Evolutionary conservation across 495 filamentous ascomycete genomes (phyloP).

Genomic region (Daldinia concentrica): DNA sequence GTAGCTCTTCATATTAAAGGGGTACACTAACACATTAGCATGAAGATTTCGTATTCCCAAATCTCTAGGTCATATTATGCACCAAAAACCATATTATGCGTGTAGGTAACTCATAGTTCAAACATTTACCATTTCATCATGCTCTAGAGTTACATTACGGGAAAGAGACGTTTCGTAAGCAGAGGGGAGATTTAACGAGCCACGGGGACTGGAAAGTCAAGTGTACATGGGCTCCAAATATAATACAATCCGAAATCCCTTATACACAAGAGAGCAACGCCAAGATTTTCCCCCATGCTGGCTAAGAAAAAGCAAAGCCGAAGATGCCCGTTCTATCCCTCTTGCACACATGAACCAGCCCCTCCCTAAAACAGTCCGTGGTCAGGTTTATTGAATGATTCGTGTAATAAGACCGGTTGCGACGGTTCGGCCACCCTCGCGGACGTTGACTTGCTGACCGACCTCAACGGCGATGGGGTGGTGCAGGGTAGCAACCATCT

Average conservation of each 20-base stretch:
- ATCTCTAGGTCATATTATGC: neutral
- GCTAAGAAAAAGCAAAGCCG: constrained; percentile 36
- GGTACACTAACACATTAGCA: neutral
- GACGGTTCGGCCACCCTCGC: constrained; percentile 93
- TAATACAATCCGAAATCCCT: constrained; percentile 39
- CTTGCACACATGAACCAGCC: constrained; percentile 25
- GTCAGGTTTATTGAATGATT: constrained; percentile 70
- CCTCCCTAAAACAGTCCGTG: constrained; percentile 15
- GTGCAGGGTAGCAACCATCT: constrained; percentile 87
- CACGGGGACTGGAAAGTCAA: constrained; percentile 15
- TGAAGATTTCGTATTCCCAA: neutral
- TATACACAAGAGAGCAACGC: constrained; percentile 42
- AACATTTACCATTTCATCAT: constrained; percentile 32
- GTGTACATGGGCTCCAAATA: constrained; percentile 42
- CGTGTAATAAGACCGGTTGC: constrained; percentile 91
- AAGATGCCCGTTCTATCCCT: constrained; percentile 36
- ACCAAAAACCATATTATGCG: neutral
- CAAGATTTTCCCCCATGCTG: constrained; percentile 35
- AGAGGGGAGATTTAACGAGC: constrained; percentile 47
- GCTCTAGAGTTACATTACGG: constrained; percentile 14
- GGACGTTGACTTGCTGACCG: constrained; percentile 94
- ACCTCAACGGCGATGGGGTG: constrained; percentile 84
- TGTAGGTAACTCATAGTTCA: neutral
- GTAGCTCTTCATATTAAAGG: constrained; percentile 1
- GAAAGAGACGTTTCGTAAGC: constrained; percentile 25